Evolutionary conservation across 768 basidiomycete genomes (phyloP), one percentile per base, ranked within the genome.

Genomic region (Mycena filopes): DNA sequence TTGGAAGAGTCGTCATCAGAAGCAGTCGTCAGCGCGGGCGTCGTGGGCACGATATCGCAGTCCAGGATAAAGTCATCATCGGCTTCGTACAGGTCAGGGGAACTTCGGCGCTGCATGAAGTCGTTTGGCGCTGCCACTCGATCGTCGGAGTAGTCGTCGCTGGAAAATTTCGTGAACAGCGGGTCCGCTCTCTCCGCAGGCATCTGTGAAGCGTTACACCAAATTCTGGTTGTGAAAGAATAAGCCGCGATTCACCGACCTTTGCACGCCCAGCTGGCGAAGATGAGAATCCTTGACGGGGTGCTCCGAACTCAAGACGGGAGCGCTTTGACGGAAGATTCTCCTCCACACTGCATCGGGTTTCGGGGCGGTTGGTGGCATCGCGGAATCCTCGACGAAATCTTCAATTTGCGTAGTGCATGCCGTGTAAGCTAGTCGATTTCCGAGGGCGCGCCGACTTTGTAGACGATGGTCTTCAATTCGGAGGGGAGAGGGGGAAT

Each of bases 341-440:
- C 31, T 36, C 49, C 46, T 49, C 64, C n/a, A 21, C 33, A 49
- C 43, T 47, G 33, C 18, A 15, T 45, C 38, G 41, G 28, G 12
- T 42, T 41, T 28, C 11, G 40, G 9, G 25, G n/a, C 28, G 16
- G 6, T 46, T 13, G 58, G 46, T 23, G 58, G 23, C 38, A 2
- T n/a, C 25, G 40, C 45, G 38, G 50, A n/a, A 3, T 41, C 23
- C 51, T 48, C 15, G 18, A 12, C 18, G 10, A 42, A 36, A 36
- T 36, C 9, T 21, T 53, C 36, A n/a, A n/a, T n/a, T 41, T 50
- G 51, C n/a, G 60, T 59, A 80, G 79, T n/a, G 78, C 63, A 43
- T 79, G 70, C 23, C 77, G 76, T 38, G 84, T 81, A 28, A 86
- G 74, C 26, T 78, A 77, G 66, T 85, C 82, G 45, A 81, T 67